Conservation (phyloP, 495 filamentous ascomycete species). For the Aspergillus bridgeri region DNA sequence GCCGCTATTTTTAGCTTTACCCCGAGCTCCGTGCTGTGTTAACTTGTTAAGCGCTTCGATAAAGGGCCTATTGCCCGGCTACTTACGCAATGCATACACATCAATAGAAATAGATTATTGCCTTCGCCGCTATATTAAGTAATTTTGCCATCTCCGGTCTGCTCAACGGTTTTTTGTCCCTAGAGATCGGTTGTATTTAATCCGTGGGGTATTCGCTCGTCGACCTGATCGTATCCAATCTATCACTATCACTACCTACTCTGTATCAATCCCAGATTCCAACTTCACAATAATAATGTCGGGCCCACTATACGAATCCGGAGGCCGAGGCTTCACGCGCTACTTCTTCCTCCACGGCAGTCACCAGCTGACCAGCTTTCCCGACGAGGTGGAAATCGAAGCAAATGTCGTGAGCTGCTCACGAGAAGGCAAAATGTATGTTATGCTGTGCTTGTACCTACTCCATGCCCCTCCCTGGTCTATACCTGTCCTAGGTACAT, state of each 20-base stretch:
- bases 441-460: background rate
- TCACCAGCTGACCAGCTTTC: background rate
- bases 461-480: too few species aligned
- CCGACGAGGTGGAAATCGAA: conserved; percentile 1
- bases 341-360: conserved; percentile 7
- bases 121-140: too few species aligned
- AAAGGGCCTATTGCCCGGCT: background rate
- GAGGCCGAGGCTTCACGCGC: conserved; percentile 4
- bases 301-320: background rate
- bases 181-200: too few species aligned
- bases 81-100: background rate
- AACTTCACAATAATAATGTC: background rate
- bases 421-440: conserved; percentile 3
- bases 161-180: too few species aligned
- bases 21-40: background rate
- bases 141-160: too few species aligned
- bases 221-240: too few species aligned
- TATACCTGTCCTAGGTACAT: too few species aligned
- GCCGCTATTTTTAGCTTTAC: background rate
- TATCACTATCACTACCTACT: too few species aligned
- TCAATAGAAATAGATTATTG: too few species aligned
- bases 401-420: background rate
- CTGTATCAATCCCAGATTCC: too few species aligned
- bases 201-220: too few species aligned
- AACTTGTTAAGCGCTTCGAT: background rate